Evolutionary conservation across 345 rosid genomes (phyloP), one percentile per base, ranked within the genome.

Genomic region (Brassica incana): DNA sequence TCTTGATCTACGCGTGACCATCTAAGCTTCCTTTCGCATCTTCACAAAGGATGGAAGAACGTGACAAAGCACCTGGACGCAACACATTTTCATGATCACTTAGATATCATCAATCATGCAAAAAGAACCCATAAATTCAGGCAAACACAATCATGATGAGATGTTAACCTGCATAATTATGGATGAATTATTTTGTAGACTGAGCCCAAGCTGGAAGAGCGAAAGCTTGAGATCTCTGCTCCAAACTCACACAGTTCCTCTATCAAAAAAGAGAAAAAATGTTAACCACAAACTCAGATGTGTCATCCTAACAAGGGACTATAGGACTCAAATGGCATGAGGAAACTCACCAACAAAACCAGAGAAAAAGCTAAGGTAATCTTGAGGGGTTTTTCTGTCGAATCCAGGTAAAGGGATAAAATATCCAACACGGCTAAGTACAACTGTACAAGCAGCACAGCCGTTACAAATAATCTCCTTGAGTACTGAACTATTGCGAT

Each of bases 21-120:
- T 92, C 98, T 81, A 95, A 87, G 83, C 99, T 91, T 95, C 97
- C 83, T 95, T 92, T 72, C 95, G 88, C 83, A 92, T 86, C 88
- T 90, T 91, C 85, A 90, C 96, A 72, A 91, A 87, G 27, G 97
- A 90, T 71, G 99, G 97, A 87, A 95, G 82, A 70, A 92, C 74
- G 70, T 91, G 95, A 84, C 99, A 95, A 29, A 92, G 91, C 64
- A 90, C 93, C 97, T 95, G 85, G 30, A 56, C 11, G 30, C 50
- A 72, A 67, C 4, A 72, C 33, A 73, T 35, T 30, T 74, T 65
- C 54, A 40, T 56, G 15, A 65, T 70, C 61, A 48, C 66, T 52
- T 33, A 8, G 18, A 62, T 73, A 16, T 18, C 27, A 64, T 65
- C 59, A 71, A 71, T 25, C 50, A 77, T 23, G 45, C 12, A 43